Evolutionary conservation across 352 stramenopile genomes (phyloP), one percentile per base, ranked within the genome.

Genomic region (Albugo candida): DNA sequence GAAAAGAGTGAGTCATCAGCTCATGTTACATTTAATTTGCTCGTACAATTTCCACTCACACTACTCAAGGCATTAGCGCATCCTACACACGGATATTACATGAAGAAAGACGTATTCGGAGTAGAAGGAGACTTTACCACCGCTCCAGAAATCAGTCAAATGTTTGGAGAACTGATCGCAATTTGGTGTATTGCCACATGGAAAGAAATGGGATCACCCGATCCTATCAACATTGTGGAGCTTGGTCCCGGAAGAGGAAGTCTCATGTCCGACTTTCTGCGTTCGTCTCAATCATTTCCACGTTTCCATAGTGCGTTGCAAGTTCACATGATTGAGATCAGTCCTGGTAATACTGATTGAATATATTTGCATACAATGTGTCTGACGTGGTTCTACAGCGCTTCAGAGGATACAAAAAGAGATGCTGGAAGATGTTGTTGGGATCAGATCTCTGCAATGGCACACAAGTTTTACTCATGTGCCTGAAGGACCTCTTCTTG

Each of bases 21-120:
- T 17, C 11, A 11, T n/a, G 19, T 21, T 45, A 35, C 8, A 3
- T 8, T 48, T 18, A 31, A 20, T 2, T 48, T 48, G 46, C 46
- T 47, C 21, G 18, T 52, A 27, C 14, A 11, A 42, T 53, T 16
- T 20, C 10, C 45, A 16, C 14, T 45, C 36, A 35, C 40, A 41
- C 36, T 45, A 11, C 19, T 12, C 27, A 47, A 76, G 65, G 74
- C 74, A 27, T 67, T 97, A 54, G 83, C 81, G 41, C 85, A 97
- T 67, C 85, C 83, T 13, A 47, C 81, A 44, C 75, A 95, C 63
- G 92, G 92, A 34, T 97, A 97, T 65, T 97, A 97, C 69, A 97
- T 95, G 64, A 91, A 92, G 56, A 78, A 79, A 36, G 77, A 95
- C 51, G 76, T 95, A 45, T 93, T 96, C 58, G 87, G 87, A 34